Conservation (phyloP, 352 stramenopile species). For the Phytophthora meadii region DNA sequence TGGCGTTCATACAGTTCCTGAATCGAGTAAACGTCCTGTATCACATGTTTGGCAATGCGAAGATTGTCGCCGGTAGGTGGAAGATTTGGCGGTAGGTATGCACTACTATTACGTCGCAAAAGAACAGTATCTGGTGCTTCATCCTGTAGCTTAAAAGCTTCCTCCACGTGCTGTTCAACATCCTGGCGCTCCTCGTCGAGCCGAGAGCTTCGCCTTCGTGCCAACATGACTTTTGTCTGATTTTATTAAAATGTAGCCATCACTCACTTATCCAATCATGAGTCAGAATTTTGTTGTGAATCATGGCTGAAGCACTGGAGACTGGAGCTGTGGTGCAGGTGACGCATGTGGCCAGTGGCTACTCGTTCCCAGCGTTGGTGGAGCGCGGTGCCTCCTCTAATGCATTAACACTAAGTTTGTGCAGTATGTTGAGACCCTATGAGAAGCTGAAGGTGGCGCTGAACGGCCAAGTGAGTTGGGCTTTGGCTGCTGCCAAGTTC, state of each 20-base stretch:
- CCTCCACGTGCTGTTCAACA: slow-evolving; percentile 56
- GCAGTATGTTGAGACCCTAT: slow-evolving; percentile 69
- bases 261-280: slow-evolving; percentile 9
- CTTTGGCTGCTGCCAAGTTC: slow-evolving; percentile 71
- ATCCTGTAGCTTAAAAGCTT: slow-evolving; percentile 37
- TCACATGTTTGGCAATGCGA: slow-evolving; percentile 60
- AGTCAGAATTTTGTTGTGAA: slow-evolving; percentile 6
- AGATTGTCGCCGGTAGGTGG: slow-evolving; percentile 32
- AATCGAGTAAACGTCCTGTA: slow-evolving; percentile 71
- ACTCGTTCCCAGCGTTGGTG: slow-evolving; percentile 58
- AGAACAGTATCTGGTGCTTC: slow-evolving; percentile 8
- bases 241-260: slow-evolving; percentile 25
- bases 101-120: slow-evolving; percentile 37
- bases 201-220: slow-evolving; percentile 45
- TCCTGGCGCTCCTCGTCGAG: slow-evolving; percentile 57
- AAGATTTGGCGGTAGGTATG: slow-evolving; percentile 48
- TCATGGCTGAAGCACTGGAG: slow-evolving; percentile 36
- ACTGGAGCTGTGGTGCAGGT: slow-evolving; percentile 70
- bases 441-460: slow-evolving; percentile 84
- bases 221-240: slow-evolving; percentile 26
- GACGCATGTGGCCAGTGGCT: slow-evolving; percentile 46
- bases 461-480: slow-evolving; percentile 69
- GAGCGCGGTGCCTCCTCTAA: slow-evolving; percentile 43
- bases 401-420: slow-evolving; percentile 55
- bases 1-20: slow-evolving; percentile 71